A percentile compares a stretch with the other conserved stretches of the same genome.
phyloP scores from a whole-genome alignment of 192 early-diverging fungal species.

The Rhizoclosmatium globosum region DNA sequence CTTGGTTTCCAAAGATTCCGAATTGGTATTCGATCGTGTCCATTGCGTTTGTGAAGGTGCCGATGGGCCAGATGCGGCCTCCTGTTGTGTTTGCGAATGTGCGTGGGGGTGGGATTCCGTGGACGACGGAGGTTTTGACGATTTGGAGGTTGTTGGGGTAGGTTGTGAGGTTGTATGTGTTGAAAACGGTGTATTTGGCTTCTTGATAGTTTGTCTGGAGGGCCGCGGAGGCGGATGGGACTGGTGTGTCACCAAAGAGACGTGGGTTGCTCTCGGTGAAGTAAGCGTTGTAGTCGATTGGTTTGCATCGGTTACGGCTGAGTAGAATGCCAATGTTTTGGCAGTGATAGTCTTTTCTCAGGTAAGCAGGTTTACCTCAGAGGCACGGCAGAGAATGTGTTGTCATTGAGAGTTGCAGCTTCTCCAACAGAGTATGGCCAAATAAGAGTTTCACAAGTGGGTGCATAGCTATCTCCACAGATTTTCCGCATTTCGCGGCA shows the following conservation, averaged over 20 bases:
- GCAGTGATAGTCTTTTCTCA: conserved; percentile 22
- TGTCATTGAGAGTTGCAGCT: conserved; percentile 13
- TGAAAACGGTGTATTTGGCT: conserved; percentile 29
- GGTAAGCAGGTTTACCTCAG: conserved; percentile 32
- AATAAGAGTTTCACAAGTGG: conserved; percentile 29
- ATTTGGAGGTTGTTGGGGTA: conserved; percentile 34
- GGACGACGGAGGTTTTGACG: background rate
- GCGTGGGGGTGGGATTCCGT: conserved; percentile 18
- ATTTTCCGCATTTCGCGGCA: conserved; percentile 22
- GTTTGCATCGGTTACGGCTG: background rate
- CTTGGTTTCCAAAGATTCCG: conserved; percentile 39
- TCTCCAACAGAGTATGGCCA: conserved; percentile 31
- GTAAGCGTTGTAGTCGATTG: conserved; percentile 10
- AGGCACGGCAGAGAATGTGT: conserved; percentile 36
- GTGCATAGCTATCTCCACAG: conserved; percentile 15
- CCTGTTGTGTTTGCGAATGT: conserved; percentile 34
- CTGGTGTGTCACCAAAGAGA: background rate
- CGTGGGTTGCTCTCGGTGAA: background rate
- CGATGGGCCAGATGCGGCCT: conserved; percentile 38
- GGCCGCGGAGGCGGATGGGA: background rate
- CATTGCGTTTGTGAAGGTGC: conserved; percentile 31
- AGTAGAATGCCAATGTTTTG: conserved; percentile 2
- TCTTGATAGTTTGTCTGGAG: conserved; percentile 25
- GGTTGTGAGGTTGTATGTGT: conserved; percentile 37
- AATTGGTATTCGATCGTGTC: conserved; percentile 40